A percentile compares a stretch with the other conserved stretches of the same genome.
phyloP scores from a whole-genome alignment of 352 stramenopile genomes.

The Phytopythium ostracodes region DNA sequence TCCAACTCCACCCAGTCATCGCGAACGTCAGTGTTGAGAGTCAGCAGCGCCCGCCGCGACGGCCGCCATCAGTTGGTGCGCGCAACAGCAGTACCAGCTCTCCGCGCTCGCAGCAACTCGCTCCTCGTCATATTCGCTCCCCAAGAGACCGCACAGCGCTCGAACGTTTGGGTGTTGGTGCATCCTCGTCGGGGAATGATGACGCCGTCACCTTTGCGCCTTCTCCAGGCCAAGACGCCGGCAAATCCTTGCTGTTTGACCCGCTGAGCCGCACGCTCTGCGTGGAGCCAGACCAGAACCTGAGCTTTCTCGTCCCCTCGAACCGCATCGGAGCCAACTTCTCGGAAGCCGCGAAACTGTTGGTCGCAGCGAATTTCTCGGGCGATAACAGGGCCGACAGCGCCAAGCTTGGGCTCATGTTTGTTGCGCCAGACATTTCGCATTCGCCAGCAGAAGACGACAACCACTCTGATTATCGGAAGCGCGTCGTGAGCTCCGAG shows the following conservation, averaged over 20 bases:
- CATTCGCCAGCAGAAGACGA: background rate
- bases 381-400: background rate
- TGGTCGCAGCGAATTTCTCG: constrained; percentile 39
- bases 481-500: constrained; percentile 19
- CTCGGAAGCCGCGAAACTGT: constrained; percentile 28
- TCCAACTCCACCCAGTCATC: constrained; percentile 35
- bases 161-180: no score
- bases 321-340: constrained; percentile 79
- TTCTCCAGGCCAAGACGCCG: background rate
- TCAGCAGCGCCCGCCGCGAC: constrained; percentile 9
- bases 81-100: background rate
- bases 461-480: background rate
- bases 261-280: constrained; percentile 58
- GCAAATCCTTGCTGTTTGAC: constrained; percentile 48
- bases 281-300: constrained; percentile 62
- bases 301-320: constrained; percentile 48
- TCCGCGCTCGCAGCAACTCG: background rate
- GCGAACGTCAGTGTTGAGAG: constrained; percentile 6
- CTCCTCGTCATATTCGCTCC: background rate
- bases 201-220: background rate
- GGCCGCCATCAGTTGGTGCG: background rate
- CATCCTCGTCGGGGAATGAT: background rate
- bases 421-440: background rate
- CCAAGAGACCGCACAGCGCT: background rate
- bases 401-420: constrained; percentile 3